Base-by-base conservation (phyloP, 768 basidiomycete species). In the Sporobolomyces pararoseus region DNA sequence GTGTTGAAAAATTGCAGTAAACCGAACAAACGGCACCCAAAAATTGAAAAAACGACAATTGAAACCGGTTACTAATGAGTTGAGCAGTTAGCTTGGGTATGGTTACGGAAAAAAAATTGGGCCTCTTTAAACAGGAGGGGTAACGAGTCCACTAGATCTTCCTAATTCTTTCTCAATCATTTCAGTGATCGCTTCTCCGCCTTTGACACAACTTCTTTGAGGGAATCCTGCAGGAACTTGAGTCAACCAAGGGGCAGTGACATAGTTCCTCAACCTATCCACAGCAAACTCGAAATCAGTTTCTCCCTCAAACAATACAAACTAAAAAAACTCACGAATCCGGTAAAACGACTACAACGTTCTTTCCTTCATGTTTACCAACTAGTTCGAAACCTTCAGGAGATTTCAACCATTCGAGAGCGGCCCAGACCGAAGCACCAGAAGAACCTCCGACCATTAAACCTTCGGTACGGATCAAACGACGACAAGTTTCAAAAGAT, bases 361-460 rank as follows among this genome's bases (percentile, higher is more conserved):
- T 99, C 79, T 83, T 82, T 17, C 89, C 92, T 53, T 84, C 82
- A 0, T 85, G 86, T 66, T 86, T 81, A 0, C 87, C 88, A 13
- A 89, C 79, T 21, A 77, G 70, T 34, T 80, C 77, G 75, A 81
- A 80, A 0, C 94, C 95, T 53, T 84, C 85, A 9, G 85, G 84
- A 9, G 84, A 87, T 37, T 75, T 86, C 64, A 99, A 81, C 87
- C 89, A 97, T 59, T 83, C 78, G 50, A 96, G 76, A 7, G 90
- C 85, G 51, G 89, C 91, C 31, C 86, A 84, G 46, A 98, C 81
- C 0, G 88, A 86, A 77, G 89, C 91, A 0, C 96, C 96, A 73
- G 89, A 90, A 77, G 90, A 94, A 3, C 96, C 96, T 10, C 96
- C 96, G 4, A 96, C 89, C 3, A 99, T 83, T 13, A 98, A 83